Evolutionary conservation across 1,284 basidiomycete genomes (phyloP).

Genomic region (Sanguinoderma infundibulare): DNA sequence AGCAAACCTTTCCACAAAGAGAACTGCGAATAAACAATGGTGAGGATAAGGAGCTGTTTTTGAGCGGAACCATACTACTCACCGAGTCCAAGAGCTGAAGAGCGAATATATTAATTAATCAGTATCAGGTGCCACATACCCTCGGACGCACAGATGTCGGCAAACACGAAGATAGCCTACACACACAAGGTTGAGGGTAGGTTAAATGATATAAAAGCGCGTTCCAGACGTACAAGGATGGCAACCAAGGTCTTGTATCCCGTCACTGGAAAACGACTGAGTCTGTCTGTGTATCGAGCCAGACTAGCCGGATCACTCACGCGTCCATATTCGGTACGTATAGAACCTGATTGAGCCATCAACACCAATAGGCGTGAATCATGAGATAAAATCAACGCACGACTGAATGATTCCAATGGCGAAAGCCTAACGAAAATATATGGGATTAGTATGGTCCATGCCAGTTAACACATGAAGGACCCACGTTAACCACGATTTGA

Average conservation of each 20-base stretch:
- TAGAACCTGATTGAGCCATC: constrained; percentile 13
- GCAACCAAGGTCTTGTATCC: constrained; percentile 4
- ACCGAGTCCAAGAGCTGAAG: constrained; percentile 17
- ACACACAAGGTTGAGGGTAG: not conserved
- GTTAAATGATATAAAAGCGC: not conserved
- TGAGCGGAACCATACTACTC: not conserved
- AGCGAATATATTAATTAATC: not conserved
- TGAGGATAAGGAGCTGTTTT: not conserved
- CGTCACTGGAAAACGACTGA: constrained; percentile 10
- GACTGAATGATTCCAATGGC: constrained; percentile 17
- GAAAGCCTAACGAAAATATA: constrained; percentile 5
- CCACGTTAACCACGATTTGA: constrained; percentile 19
- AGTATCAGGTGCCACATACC: not conserved
- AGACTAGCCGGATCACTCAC: constrained; percentile 8
- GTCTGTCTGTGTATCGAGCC: not conserved
- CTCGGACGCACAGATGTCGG: constrained; percentile 12
- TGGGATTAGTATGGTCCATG: not conserved
- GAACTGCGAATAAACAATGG: not conserved
- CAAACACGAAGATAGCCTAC: constrained; percentile 8
- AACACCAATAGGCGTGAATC: not conserved
- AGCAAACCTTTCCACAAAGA: constrained; percentile 19
- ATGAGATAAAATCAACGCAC: not conserved
- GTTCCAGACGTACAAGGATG: constrained; percentile 6
- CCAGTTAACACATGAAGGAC: not conserved
- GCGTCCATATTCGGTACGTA: constrained; percentile 22